phyloP scores from a whole-genome alignment of 2,329 filamentous ascomycete genomes.

The Epicoccum sorghinum region DNA sequence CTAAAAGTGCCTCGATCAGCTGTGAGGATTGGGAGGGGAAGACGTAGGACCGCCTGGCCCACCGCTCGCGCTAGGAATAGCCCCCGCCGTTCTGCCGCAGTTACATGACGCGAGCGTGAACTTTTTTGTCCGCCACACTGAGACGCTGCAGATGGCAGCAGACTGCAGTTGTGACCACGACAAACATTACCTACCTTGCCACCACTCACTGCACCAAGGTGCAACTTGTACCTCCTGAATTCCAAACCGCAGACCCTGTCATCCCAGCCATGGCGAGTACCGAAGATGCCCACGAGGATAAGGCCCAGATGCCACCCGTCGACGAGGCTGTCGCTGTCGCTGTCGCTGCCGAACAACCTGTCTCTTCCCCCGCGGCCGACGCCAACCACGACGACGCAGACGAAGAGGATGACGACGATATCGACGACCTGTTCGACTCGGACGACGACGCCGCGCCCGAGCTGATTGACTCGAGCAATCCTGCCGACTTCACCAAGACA shows the following conservation, averaged over 20 bases:
- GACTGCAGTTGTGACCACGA: neutral
- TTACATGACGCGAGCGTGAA: conserved; percentile 6
- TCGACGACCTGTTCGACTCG: conserved; percentile 68
- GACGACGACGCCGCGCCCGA: conserved; percentile 61
- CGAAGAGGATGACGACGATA: conserved; percentile 63
- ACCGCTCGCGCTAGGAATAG: neutral
- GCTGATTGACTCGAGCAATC: conserved; percentile 62
- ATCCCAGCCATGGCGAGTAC: conserved; percentile 19
- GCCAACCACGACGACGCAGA: conserved; percentile 14
- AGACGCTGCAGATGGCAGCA: neutral
- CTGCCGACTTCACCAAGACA: conserved; percentile 77
- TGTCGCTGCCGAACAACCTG: too few species aligned
- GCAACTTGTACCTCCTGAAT: neutral
- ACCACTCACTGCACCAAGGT: neutral
- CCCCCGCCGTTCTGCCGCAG: conserved; percentile 11
- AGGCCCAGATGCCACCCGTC: conserved; percentile 2
- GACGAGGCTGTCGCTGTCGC: too few species aligned
- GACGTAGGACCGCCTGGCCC: neutral
- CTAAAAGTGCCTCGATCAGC: too few species aligned
- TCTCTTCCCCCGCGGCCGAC: neutral
- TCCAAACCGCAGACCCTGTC: too few species aligned
- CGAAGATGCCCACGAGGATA: neutral
- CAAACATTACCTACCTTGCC: neutral
- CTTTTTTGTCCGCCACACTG: conserved; percentile 15
- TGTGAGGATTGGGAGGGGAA: too few species aligned